phyloP scores from a whole-genome alignment of 176 grass and related monocot species.

The Carex kokanica region DNA sequence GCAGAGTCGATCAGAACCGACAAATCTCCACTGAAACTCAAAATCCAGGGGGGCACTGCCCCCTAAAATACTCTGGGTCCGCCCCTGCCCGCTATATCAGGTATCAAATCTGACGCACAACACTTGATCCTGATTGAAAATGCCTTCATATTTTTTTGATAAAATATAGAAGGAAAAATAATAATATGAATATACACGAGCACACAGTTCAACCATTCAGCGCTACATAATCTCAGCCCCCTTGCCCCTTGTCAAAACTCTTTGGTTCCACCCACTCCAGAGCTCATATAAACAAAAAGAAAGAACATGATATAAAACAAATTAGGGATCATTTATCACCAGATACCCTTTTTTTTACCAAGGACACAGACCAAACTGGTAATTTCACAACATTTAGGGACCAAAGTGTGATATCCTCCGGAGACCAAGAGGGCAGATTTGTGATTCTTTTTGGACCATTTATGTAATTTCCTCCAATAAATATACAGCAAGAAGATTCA shows the following conservation, averaged over 20 bases:
- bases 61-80: too few relatives aligned
- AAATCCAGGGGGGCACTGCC: too few relatives aligned
- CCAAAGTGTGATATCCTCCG: not conserved
- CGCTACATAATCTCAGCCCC: not conserved
- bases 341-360: not conserved
- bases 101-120: not conserved
- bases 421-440: not conserved
- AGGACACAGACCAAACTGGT: not conserved
- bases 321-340: not conserved
- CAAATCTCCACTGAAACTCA: too few relatives aligned
- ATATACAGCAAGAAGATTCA: not conserved
- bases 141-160: not conserved
- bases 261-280: not conserved
- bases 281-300: not conserved
- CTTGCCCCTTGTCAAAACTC: not conserved
- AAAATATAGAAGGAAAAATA: not conserved
- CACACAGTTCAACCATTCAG: not conserved
- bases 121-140: not conserved
- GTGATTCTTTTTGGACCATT: not conserved
- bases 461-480: not conserved
- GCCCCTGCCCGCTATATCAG: not conserved
- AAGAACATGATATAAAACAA: not conserved
- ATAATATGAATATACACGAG: not conserved
- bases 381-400: conserved; percentile 1
- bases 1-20: too few relatives aligned